Conservation (phyloP, 352 stramenopile genomes). For the Aphanomyces cochlioides region DNA sequence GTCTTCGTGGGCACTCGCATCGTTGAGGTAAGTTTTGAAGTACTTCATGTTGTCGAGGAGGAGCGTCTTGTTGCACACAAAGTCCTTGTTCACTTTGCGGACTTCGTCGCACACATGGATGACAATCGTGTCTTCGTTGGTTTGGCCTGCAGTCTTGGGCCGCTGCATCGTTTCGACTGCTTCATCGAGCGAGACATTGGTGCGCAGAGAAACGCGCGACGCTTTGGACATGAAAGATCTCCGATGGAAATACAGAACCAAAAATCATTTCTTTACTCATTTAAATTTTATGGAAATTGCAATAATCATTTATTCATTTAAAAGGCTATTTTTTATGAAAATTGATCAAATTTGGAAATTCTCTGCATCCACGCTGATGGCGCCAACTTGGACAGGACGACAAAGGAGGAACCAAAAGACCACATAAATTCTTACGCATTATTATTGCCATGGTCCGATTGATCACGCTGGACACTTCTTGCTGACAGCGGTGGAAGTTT, state of each 20-base stretch:
- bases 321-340: no score
- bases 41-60: constrained; percentile 90
- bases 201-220: neutral
- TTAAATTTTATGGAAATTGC: no score
- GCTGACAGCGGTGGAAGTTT: constrained; percentile 49
- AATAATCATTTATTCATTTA: no score
- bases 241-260: no score
- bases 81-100: constrained; percentile 82
- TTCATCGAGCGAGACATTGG: no score
- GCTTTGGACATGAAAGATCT: constrained; percentile 5
- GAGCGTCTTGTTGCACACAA: constrained; percentile 70
- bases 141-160: no score
- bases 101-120: constrained; percentile 90
- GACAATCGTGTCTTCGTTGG: constrained; percentile 44
- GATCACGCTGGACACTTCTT: constrained; percentile 27
- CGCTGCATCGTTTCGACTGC: no score
- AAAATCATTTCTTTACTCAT: no score
- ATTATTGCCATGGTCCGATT: neutral
- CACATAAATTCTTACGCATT: constrained; percentile 1
- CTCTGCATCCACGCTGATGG: no score
- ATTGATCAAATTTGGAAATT: no score
- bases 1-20: constrained; percentile 77
- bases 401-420: no score
- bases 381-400: no score
- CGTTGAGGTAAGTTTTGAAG: constrained; percentile 80